phyloP scores from a whole-genome alignment of 2,329 filamentous ascomycete species.

The Cladosporium sp. region DNA sequence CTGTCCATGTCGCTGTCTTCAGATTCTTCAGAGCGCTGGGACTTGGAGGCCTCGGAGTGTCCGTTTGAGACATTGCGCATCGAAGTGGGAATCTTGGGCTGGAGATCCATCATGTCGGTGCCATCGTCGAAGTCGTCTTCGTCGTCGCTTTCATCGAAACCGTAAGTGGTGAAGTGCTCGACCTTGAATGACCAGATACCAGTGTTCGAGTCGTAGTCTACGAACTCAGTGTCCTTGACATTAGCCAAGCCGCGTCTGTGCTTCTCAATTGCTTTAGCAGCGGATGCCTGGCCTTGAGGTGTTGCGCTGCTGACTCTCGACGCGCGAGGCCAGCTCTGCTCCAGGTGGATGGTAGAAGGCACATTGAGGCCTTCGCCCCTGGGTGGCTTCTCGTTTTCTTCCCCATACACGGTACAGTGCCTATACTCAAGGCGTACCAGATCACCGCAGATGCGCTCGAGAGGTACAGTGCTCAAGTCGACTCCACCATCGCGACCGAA shows the following conservation, averaged over 20 bases:
- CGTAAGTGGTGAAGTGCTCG: conserved; percentile 96
- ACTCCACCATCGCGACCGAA: conserved; percentile 64
- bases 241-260: conserved; percentile 77
- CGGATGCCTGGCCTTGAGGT: conserved; percentile 40
- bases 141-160: conserved; percentile 66
- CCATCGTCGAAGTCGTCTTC: conserved; percentile 59
- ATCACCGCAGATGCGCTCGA: conserved; percentile 73
- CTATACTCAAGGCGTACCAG: conserved; percentile 75
- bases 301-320: conserved; percentile 23
- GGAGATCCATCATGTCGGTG: conserved; percentile 12
- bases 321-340: conserved; percentile 87
- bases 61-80: neutral
- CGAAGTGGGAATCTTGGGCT: conserved; percentile 6
- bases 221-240: conserved; percentile 75
- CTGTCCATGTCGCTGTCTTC: conserved; percentile 12
- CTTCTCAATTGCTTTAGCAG: conserved; percentile 67
- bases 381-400: conserved; percentile 71
- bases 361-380: conserved; percentile 88
- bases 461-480: conserved; percentile 72
- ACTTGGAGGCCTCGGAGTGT: conserved; percentile 19
- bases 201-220: conserved; percentile 71
- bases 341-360: conserved; percentile 78
- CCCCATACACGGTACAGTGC: conserved; percentile 81
- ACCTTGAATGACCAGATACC: conserved; percentile 90
- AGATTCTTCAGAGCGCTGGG: conserved; percentile 8